Evolutionary conservation across 164 flowering plant genomes (phyloP), one percentile per base, ranked within the genome.

Genomic region (Pachysandra terminalis): DNA sequence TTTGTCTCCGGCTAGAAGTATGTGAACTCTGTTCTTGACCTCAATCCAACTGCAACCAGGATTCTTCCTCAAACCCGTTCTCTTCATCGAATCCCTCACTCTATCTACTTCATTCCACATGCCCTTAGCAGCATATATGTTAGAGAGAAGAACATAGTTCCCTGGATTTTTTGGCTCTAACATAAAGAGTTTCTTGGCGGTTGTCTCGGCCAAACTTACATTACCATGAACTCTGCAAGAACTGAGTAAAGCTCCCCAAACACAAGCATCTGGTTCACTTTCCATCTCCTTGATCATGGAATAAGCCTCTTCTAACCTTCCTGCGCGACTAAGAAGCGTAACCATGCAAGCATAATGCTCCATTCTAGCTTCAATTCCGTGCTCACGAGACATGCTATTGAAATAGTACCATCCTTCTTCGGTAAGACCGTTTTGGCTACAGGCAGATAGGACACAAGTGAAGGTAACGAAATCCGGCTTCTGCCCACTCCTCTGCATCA

Each of bases 1-100:
- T 64, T 69, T 72, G 59, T 89, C 92, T 6, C 91, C 90, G 12
- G 92, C 87, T 59, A 87, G 80, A 66, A 89, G 84, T 75, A 77
- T 82, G 79, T 90, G 84, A 23, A 87, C 82, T 74, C 73, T 81
- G 73, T 84, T 81, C 73, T 87, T 87, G 55, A 87, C 32, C 77
- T 88, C 92, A 79, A 87, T 87, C 92, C 94, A 89, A 75, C 92
- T 83, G 73, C 86, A 88, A 0, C 94, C 94, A 35, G 94, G 96
- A 63, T 83, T 85, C 70, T 90, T 90, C 71, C 67, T 86, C 81
- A 88, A 61, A 0, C 90, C 88, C 74, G 59, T 69, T 24, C 58
- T 61, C 75, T 73, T 86, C 96, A 90, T 87, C 48, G 48, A 63
- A 66, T 79, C 83, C 66, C 94, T 79, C 26, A 87, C 80, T 63